Base-by-base conservation (phyloP, 108 stramenopile species). In the Aurantiochytrium sp. region DNA sequence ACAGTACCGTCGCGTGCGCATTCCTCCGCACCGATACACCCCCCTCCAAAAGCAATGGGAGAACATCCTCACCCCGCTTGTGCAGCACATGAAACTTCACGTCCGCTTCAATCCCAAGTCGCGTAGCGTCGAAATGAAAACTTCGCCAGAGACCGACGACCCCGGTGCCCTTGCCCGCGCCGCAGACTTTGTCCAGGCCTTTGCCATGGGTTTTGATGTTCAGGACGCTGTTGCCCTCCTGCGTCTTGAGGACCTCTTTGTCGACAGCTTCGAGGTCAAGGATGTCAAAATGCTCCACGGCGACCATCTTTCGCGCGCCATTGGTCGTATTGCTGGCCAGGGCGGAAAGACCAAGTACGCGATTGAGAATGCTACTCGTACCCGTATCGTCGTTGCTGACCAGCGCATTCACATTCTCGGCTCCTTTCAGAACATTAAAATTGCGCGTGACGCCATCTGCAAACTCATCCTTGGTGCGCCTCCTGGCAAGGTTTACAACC, bases 401-500 rank as follows among this genome's bases (percentile, higher is more conserved):
- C 95, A 96, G 88, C 94, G 96, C 64, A 95, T 99, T 60, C 98
- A 99, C 91, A 94, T 99, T 91, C 90, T 99, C 89, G 99, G 99
- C 45, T 94, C 95, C 35, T 98, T 96, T 89, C 93, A 95, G 58
- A 99, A 99, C 93, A 96, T 99, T 88, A 94, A 97, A 72, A 93
- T 99, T 47, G 99, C 99, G 44, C 94, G 99, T 72, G 98, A 99
- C 92, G 98, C 99, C 14, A 97, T 99, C 91, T 99, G 99, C 90
- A 95, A 97, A 91, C 94, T 99, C 83, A 98, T 99, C 91, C 88
- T 99, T 58, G 99, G 99, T 59, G 98, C 99, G 28, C 98, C 98
- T 18, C 99, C 99, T n/a, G 99, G 99, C 47, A 99, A 98, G 92
- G 98, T 99, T 19, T 99, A 99, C 92, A 99, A 99, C 92, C 98